These are phyloP conservation scores for Chaetomiaceae sp. DNA, from an alignment of 2,329 filamentous ascomycete species.

Conservation along the genomic window DNA sequence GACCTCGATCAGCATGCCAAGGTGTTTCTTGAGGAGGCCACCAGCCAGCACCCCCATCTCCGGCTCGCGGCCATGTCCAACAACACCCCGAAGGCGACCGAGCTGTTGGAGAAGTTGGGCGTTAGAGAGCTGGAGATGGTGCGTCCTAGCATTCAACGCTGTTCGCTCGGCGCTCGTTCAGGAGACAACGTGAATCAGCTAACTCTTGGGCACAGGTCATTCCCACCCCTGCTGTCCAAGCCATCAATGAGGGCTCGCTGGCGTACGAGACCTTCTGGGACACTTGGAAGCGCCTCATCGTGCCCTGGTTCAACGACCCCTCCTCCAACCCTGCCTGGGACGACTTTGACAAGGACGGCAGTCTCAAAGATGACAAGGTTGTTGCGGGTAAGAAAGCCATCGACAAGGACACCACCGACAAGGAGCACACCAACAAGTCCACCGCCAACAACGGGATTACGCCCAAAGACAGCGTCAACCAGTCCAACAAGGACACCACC, in stretches of 20 bases:
- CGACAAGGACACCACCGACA: too few relatives aligned
- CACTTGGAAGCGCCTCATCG: neutral
- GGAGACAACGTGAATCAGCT: neutral
- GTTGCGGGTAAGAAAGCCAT: too few relatives aligned
- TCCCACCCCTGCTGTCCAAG: neutral
- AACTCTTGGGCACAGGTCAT: neutral
- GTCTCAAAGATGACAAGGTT: neutral
- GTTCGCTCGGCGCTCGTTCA: too few relatives aligned
- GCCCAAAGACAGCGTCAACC: too few relatives aligned
- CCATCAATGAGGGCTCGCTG: too few relatives aligned
- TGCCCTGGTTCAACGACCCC: neutral
- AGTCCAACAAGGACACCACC: too few relatives aligned
- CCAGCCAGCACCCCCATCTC: neutral
- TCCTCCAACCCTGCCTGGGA: too few relatives aligned
- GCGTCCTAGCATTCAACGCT: neutral
- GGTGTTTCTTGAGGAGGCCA: neutral
- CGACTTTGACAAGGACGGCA: neutral
- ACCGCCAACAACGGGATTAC: too few relatives aligned
- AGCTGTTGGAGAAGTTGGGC: neutral
- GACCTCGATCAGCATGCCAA: neutral
- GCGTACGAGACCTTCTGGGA: neutral
- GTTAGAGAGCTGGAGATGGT: neutral
- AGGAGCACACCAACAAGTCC: too few relatives aligned
- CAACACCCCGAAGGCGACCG: neutral
- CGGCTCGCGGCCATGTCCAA: neutral